A percentile compares a stretch with the other conserved stretches of the same genome.
Conservation (phyloP, 495 filamentous ascomycete species). For the Neurospora terricola region DNA sequence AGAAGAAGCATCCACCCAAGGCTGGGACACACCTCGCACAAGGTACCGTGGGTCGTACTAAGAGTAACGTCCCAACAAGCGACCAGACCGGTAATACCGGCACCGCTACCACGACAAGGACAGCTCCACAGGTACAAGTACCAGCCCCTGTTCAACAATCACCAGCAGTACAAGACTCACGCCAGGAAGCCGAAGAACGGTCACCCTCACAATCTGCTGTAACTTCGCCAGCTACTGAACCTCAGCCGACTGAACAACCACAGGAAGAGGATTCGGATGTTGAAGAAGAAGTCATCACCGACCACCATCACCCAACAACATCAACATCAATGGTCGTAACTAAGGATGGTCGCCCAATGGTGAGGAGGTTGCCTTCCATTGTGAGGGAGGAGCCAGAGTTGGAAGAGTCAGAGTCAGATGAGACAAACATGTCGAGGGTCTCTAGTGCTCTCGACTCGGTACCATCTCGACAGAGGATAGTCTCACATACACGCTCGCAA, state of each 20-base stretch:
- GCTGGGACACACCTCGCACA: slow-evolving; percentile 27
- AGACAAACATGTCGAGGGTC: slow-evolving; percentile 6
- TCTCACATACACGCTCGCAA: slow-evolving; percentile 1
- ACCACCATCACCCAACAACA: neutral
- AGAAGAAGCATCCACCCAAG: slow-evolving; percentile 32
- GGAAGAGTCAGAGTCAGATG: slow-evolving; percentile 19
- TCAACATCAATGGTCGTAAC: neutral
- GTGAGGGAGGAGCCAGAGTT: slow-evolving; percentile 52
- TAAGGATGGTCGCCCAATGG: slow-evolving; percentile 4
- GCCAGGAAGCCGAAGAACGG: slow-evolving; percentile 6
- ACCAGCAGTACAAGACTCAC: neutral
- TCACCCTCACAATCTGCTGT: slow-evolving; percentile 4
- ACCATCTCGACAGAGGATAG: slow-evolving; percentile 19
- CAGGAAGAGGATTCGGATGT: neutral
- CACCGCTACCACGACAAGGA: neutral
- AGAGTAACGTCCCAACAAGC: slow-evolving; percentile 17
- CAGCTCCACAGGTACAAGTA: slow-evolving; percentile 2
- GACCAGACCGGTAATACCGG: slow-evolving; percentile 28
- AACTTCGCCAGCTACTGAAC: slow-evolving; percentile 12
- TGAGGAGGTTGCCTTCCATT: slow-evolving; percentile 49
- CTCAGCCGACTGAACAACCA: slow-evolving; percentile 8
- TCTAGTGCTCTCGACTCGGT: slow-evolving; percentile 23
- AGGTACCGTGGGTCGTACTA: slow-evolving; percentile 23
- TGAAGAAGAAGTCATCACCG: neutral
- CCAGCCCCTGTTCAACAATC: neutral